Base-by-base conservation (phyloP, 2,329 filamentous ascomycete genomes). In the Cadophora malorum region DNA sequence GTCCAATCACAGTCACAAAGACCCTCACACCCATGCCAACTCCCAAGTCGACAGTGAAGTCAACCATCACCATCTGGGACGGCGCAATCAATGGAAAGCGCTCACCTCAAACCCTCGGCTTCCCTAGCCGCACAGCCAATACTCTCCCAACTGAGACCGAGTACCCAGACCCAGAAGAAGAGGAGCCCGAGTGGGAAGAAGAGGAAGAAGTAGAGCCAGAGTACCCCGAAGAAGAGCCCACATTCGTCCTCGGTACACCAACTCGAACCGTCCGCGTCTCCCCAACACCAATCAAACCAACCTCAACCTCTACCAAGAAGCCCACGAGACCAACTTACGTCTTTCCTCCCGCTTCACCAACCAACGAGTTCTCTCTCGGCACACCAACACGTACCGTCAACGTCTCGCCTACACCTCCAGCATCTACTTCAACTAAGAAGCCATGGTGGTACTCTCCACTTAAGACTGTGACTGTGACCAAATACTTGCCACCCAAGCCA, bases 1-100 rank as follows among this genome's bases (percentile, higher is more conserved):
- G 31, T 8, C 55, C 55, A 21, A 38, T 12, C 8, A 58, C 31
- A 12, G 35, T 41, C 10, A 58, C 55, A 19, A 58, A 58, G 33
- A 58, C 55, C 2, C 8, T 58, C 2, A 58, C 55, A 3, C 55
- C 55, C 7, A 23, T 31, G 6, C 55, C 55, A 58, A 58, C 55
- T 23, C 7, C 55, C 19, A 58, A 58, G 5, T 58, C 55, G 12
- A 58, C 55, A n/a, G 55, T 58, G 6, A 35, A 35, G 33, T 58
- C 55, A n/a, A 58, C 55, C 1, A 12, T 58, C 55, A 58, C 55
- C 9, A 58, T 58, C 55, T 58, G 55, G 55, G 33, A 58, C 12
- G 28, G 53, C 4, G 19, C 53, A 10, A 35, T 56, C 31, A 31
- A 31, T 16, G 41, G 41, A 21, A 58, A 58, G 9, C 55, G 55